These are phyloP conservation scores for Wickerhamomyces canadensis DNA, from an alignment of 805 yeast species.

Conservation along the genomic window DNA sequence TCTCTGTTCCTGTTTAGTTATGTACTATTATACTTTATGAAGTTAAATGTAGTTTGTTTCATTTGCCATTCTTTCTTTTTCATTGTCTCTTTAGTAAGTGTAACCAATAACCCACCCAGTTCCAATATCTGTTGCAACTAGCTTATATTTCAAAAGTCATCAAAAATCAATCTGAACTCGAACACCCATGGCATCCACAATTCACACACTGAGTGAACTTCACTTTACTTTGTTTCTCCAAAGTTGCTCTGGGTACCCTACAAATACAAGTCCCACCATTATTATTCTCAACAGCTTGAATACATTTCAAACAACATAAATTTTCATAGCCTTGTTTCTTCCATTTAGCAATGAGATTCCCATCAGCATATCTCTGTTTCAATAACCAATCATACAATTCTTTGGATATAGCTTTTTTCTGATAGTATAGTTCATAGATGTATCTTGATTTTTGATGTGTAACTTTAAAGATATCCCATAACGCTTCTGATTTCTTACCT, in stretches of 20 bases:
- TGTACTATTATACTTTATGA: neutral
- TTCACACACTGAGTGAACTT: constrained; percentile 56
- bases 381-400: constrained; percentile 72
- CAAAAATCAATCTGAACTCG: constrained; percentile 53
- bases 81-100: no score
- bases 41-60: neutral
- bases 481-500: constrained; percentile 44
- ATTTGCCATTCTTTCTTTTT: no score
- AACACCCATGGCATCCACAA: constrained; percentile 85
- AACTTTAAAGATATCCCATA: constrained; percentile 69
- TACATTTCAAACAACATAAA: constrained; percentile 78
- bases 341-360: constrained; percentile 76
- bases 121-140: no score
- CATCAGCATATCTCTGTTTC: constrained; percentile 61
- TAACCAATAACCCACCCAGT: no score
- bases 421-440: constrained; percentile 67
- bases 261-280: constrained; percentile 76
- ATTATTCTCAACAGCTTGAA: constrained; percentile 53
- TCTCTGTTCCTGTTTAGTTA: neutral
- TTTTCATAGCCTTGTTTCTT: constrained; percentile 81
- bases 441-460: constrained; percentile 74
- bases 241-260: constrained; percentile 66
- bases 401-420: constrained; percentile 57
- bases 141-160: no score
- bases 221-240: constrained; percentile 29